Conservation (phyloP, 305 asterid species). For the Solanum hybrid region DNA sequence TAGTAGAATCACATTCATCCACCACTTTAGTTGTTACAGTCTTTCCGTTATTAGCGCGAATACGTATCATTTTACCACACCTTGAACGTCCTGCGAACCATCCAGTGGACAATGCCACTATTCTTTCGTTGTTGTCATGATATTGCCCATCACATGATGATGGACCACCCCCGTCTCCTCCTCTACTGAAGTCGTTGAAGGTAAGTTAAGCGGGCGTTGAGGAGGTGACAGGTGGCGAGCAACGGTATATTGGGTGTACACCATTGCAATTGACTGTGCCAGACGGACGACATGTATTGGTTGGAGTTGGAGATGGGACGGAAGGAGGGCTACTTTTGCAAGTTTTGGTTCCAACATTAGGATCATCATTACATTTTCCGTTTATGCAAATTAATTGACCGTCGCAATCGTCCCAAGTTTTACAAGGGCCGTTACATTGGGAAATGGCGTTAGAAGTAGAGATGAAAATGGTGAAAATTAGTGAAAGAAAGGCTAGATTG, state of each 20-base stretch:
- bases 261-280: constrained; percentile 30
- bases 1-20: constrained; percentile 46
- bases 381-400: constrained; percentile 33
- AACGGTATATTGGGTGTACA: constrained; percentile 20
- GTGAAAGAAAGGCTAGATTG: background rate
- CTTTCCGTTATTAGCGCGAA: constrained; percentile 21
- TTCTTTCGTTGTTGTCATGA: constrained; percentile 19
- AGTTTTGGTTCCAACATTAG: constrained; percentile 19
- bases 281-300: constrained; percentile 12
- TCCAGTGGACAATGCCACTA: constrained; percentile 40
- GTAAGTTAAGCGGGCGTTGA: constrained; percentile 36
- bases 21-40: constrained; percentile 40
- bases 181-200: constrained; percentile 28
- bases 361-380: constrained; percentile 34
- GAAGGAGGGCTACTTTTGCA: constrained; percentile 10
- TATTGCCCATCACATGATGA: constrained; percentile 27
- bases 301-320: constrained; percentile 1
- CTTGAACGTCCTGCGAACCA: constrained; percentile 31
- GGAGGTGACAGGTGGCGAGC: constrained; percentile 34
- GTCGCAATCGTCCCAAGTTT: constrained; percentile 21
- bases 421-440: constrained; percentile 29
- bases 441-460: constrained; percentile 10
- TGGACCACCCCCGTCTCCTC: constrained; percentile 36
- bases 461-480: background rate
- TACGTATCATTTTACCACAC: constrained; percentile 20